A percentile compares a stretch with the other conserved stretches of the same genome.
phyloP scores from a whole-genome alignment of 441 rosid species.

The Pelargonium exstipulatum region DNA sequence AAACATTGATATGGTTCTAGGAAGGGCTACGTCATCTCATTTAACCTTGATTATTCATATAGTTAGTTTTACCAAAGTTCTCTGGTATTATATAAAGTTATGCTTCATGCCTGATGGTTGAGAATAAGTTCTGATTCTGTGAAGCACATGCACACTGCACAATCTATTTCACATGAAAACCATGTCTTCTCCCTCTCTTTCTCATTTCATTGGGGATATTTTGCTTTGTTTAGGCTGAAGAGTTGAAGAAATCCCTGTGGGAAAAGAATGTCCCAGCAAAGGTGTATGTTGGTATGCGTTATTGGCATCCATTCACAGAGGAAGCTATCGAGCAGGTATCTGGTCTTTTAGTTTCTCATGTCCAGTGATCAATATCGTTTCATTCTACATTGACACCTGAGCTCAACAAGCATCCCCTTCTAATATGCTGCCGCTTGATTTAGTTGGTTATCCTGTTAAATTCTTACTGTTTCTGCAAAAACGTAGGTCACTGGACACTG shows the following conservation, averaged over 20 bases:
- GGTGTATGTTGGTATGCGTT: conserved; percentile 96
- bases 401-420: too few relatives aligned
- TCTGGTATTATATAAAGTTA: not conserved
- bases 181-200: too few relatives aligned
- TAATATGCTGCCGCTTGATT: too few relatives aligned
- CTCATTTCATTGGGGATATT: conserved; percentile 10
- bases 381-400: too few relatives aligned
- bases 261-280: conserved; percentile 70
- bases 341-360: conserved; percentile 9
- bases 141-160: not conserved
- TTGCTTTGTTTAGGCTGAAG: conserved; percentile 63
- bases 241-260: conserved; percentile 69
- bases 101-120: not conserved
- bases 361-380: not conserved
- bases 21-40: not conserved
- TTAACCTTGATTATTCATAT: not conserved
- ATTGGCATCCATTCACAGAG: conserved; percentile 99
- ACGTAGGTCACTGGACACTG: too few relatives aligned
- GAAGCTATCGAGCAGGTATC: conserved; percentile 93
- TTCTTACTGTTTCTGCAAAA: too few relatives aligned
- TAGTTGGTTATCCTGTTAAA: too few relatives aligned
- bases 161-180: not conserved
- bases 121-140: not conserved
- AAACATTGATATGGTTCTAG: too few relatives aligned
- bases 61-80: not conserved